A percentile compares a stretch with the other conserved stretches of the same genome.
phyloP scores from a whole-genome alignment of 371 early-diverging fungal genomes.

The Mortierella polycephala region DNA sequence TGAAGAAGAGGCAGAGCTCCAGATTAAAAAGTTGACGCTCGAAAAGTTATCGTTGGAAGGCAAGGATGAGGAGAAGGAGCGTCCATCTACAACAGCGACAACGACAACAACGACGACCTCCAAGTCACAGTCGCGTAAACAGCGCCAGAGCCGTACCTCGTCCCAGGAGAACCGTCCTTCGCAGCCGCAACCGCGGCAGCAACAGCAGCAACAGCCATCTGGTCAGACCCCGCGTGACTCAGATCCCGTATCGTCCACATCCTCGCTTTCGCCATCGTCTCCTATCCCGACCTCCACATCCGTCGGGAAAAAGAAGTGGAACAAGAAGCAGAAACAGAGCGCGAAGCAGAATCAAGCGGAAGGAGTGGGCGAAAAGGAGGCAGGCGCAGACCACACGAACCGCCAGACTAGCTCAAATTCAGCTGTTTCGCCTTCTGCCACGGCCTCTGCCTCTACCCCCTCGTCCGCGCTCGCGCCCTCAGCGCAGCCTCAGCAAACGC shows the following conservation, averaged over 20 bases:
- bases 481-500: conserved; percentile 14
- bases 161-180: conserved; percentile 24
- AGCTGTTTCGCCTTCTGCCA: neutral
- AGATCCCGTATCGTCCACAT: conserved; percentile 41
- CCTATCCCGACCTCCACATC: conserved; percentile 7
- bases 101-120: neutral
- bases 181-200: neutral
- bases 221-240: conserved; percentile 25
- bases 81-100: neutral
- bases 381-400: no score
- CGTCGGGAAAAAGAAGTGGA: conserved; percentile 35
- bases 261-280: conserved; percentile 24
- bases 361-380: no score
- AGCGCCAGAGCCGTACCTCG: conserved; percentile 12
- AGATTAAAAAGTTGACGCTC: conserved; percentile 40
- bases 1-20: conserved; percentile 48
- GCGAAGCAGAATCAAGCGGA: conserved; percentile 11
- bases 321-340: conserved; percentile 27
- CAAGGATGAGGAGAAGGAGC: conserved; percentile 14
- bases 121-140: conserved; percentile 28
- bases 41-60: conserved; percentile 48
- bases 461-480: conserved; percentile 5
- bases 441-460: conserved; percentile 5
- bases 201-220: neutral
- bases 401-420: conserved; percentile 6